Evolutionary conservation across 768 basidiomycete species (phyloP), one percentile per base, ranked within the genome.

Genomic region (Suillus spraguei): DNA sequence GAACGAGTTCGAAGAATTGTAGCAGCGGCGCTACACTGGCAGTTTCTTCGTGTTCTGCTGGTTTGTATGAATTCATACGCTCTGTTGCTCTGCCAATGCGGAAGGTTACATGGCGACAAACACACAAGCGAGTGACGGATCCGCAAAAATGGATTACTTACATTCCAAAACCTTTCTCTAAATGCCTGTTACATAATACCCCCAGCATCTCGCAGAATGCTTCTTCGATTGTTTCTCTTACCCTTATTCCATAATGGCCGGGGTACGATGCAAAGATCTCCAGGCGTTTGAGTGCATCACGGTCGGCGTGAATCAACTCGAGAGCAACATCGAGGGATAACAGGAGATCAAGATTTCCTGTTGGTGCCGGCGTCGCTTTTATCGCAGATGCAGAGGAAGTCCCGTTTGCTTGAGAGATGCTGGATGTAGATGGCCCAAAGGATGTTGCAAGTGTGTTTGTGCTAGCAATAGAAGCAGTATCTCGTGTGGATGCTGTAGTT

Each of bases 1-100:
- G 97, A 0, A 97, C 97, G 28, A 99, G 81, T 79, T 99, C 97
- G 67, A 99, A 98, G 78, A 99, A 99, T 73, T 99, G 96, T 46
- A 98, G 79, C 3, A 99, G 78, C 0, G 97, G 97, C 1, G 96
- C 95, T 3, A 99, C 96, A 66, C 87, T 89, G 28, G 87, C 87
- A 42, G 88, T 88, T 59, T 86, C 90, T 59, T 89, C 83, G 68
- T 93, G 93, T 65, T 96, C 95, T 0, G 90, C 88, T 0, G 97
- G 95, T 71, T 88, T 89, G 72, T 97, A 99, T n/a, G 83, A 78
- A 52, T 81, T 83, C 95, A 99, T 98, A 67, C 94, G 89, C 53
- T 91, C 86, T 2, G 87, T 93, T 7, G 97, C 97, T 62, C 95
- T 97, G 63, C 28, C 38, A 28, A 13, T 4, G 56, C 52, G 28